Base-by-base conservation (phyloP, 129 eudicot genomes). In the Flaveria trinervia region DNA sequence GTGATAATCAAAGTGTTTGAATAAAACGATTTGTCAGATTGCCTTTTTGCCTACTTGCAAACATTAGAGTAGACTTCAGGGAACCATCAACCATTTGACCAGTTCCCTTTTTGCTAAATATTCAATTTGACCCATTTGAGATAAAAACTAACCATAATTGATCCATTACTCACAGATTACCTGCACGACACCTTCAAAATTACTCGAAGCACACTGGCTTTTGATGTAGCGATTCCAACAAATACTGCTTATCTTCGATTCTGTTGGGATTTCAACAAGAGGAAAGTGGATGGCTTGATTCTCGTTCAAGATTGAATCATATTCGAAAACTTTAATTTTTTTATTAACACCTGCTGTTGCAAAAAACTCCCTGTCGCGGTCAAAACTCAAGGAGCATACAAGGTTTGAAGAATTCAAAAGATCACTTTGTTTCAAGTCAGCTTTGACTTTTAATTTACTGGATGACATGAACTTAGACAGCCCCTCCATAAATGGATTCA, bases 181-280 rank as follows among this genome's bases (percentile, higher is more conserved):
- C 98, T 91, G 97, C 84, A 94, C 99, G 13, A 89, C 89, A 48
- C 99, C 99, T 74, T 94, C 99, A 81, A 94, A 94, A 81, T 94
- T 94, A 65, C 99, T 89, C 14, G 97, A 94, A 48, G 99, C 99
- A 68, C 89, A 89, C 84, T 89, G 97, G 87, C 94, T 88, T 79
- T 94, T 94, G 65, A 91, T 91, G 74, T 94, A 91, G 6, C 90
- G 83, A 70, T 91, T 94, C 99, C 99, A 94, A 77, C 96, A 94
- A 64, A 94, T 81, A 76, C 97, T 89, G 85, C 99, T 94, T 52
- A 94, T 79, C 84, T 86, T 94, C 51, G 99, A 91, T 57, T 88
- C 76, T 71, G 94, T 81, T 4, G 85, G 73, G 88, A 94, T 86
- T 83, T 94, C 99, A 73, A 89, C 89, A 0, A 94, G 84, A n/a